A percentile compares a stretch with the other conserved stretches of the same genome.
These are phyloP conservation scores for Podospora didyma DNA, from an alignment of 495 filamentous ascomycete species.

Conservation along the genomic window DNA sequence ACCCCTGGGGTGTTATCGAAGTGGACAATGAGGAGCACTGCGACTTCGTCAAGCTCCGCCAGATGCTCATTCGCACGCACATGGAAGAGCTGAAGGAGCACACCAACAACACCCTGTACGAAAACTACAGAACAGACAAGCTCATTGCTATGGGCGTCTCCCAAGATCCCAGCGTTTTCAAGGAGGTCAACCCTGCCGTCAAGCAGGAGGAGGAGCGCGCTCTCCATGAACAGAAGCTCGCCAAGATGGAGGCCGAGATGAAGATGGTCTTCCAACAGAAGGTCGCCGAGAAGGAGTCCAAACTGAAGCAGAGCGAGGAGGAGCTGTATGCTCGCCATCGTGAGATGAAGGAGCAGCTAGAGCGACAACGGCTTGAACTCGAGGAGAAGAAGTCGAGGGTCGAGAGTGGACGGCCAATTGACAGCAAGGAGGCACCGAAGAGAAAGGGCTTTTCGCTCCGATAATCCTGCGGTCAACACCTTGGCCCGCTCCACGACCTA, in stretches of 20 bases:
- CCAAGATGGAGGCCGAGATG: conserved; percentile 99
- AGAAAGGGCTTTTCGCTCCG: conserved; percentile 98
- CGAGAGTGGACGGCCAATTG: conserved; percentile 90
- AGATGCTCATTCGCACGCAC: conserved; percentile 99
- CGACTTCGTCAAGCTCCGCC: conserved; percentile 98
- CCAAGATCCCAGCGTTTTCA: conserved; percentile 98
- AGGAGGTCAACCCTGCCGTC: conserved; percentile 99
- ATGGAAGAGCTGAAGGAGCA: conserved; percentile 99
- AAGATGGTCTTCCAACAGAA: conserved; percentile 99
- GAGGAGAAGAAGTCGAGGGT: conserved; percentile 95
- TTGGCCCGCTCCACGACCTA: conserved; percentile 38
- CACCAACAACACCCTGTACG: conserved; percentile 97
- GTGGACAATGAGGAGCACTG: conserved; percentile 99
- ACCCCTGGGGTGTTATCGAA: conserved; percentile 98
- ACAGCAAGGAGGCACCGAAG: conserved; percentile 76
- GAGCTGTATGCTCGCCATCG: conserved; percentile 95
- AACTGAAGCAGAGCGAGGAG: conserved; percentile 97
- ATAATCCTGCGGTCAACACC: conserved; percentile 45
- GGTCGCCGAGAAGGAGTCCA: conserved; percentile 98
- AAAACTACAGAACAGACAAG: conserved; percentile 99
- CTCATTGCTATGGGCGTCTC: conserved; percentile 96
- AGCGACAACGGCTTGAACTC: conserved; percentile 86
- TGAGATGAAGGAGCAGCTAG: conserved; percentile 99
- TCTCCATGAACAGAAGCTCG: conserved; percentile 97
- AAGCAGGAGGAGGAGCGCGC: conserved; percentile 99